Base-by-base conservation (phyloP, 495 filamentous ascomycete genomes). In the Opeltia flavorubescens region DNA sequence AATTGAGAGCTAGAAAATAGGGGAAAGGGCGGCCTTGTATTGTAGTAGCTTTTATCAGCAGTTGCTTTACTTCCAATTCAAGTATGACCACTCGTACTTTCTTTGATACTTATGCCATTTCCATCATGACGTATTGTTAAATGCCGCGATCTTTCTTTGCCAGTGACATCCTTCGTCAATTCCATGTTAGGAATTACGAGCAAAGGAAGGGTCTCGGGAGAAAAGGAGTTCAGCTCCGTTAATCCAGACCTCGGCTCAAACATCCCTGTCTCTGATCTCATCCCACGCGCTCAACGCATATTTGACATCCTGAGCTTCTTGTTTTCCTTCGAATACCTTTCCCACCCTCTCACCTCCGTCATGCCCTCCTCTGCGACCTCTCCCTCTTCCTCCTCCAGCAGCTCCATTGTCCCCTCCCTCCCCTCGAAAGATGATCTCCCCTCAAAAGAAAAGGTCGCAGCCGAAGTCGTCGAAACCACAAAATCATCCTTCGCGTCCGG, bases 401-500 rank as follows among this genome's bases (percentile, higher is more conserved):
- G 43, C 28, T 43, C 48, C 23, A 27, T 41, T 18, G n/a, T 49
- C n/a, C 29, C 46, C 24, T 45, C 50, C 6, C 24, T 47, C 28
- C 44, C 46, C 13, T 44, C 48, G 13, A 47, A 45, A 29, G 45
- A 51, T 8, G 20, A 13, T 18, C 50, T 50, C 18, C 53, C 47
- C 23, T 50, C 25, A 33, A 36, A 34, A 33, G 39, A 48, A n/a
- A 49, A 61, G 48, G 51, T 59, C 34, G 52, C 53, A 17, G 43
- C 44, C 20, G 59, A 55, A 49, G 36, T 60, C 20, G 50, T 55
- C 18, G 53, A 55, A 49, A 48, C 51, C 30, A 58, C 53, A 21
- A 58, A 58, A 51, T 45, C 50, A 27, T 52, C 70, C 67, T 47
- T 59, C 18, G 11, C 15, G 25, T 62, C 59, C 12, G 53, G 62